Conservation (phyloP, 2,329 filamentous ascomycete species). For the Graphilbum sp. region DNA sequence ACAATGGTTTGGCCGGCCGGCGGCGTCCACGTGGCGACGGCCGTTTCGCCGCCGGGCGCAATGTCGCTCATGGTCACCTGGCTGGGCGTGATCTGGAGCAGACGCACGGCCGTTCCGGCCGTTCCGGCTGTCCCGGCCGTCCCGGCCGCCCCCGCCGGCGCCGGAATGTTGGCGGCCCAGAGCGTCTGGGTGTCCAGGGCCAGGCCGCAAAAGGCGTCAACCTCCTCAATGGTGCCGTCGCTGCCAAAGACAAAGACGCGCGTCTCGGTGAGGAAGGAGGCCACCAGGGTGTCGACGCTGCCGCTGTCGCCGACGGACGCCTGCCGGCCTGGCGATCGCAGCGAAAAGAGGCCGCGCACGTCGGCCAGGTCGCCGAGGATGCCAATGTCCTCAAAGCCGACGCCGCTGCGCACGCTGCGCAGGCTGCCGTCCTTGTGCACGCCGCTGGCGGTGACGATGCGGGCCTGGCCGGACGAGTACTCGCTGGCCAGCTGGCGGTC, state of each 20-base stretch:
- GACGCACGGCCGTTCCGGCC: too few relatives aligned
- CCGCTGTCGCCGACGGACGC: background rate
- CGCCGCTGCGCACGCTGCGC: conserved; percentile 80
- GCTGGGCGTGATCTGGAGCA: conserved; percentile 62
- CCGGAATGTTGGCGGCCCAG: conserved; percentile 51
- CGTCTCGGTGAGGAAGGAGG: conserved; percentile 72
- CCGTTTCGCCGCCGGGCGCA: conserved; percentile 28
- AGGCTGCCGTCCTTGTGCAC: conserved; percentile 79
- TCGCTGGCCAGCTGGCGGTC: conserved; percentile 63
- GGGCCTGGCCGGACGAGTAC: conserved; percentile 87
- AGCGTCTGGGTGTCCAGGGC: conserved; percentile 56
- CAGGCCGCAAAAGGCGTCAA: conserved; percentile 60
- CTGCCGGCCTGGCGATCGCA: conserved; percentile 35
- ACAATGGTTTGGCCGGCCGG: conserved; percentile 46
- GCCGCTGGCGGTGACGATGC: conserved; percentile 84
- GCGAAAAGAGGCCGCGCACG: conserved; percentile 55
- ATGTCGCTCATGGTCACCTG: conserved; percentile 46
- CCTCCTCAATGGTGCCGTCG: conserved; percentile 70
- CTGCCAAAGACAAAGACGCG: conserved; percentile 62
- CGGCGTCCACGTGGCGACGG: conserved; percentile 41
- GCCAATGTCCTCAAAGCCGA: conserved; percentile 78
- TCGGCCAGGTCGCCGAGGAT: conserved; percentile 64
- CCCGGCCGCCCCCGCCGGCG: too few relatives aligned
- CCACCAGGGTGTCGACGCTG: conserved; percentile 51
- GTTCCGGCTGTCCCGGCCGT: too few relatives aligned